Base-by-base conservation (phyloP, 2,329 filamentous ascomycete species). In the Corinectria fuckeliana region DNA sequence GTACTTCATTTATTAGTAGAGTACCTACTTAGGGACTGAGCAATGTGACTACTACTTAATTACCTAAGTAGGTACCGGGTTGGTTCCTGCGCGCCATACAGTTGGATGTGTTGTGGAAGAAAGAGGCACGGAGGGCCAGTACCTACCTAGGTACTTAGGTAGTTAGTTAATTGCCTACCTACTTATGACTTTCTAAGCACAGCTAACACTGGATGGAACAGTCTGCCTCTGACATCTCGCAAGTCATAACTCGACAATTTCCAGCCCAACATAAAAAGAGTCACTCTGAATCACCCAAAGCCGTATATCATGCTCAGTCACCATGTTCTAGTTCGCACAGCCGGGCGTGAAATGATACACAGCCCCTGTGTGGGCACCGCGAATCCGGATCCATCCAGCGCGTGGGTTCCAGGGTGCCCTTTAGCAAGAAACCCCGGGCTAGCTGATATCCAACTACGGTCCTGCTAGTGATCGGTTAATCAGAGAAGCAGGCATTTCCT, bases 271-370 rank as follows among this genome's bases (percentile, higher is more conserved):
- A n/a, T n/a, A n/a, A n/a, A n/a, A n/a, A n/a, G n/a, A n/a, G n/a
- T n/a, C n/a, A n/a, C n/a, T n/a, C n/a, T n/a, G n/a, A n/a, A n/a
- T n/a, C n/a, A n/a, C n/a, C n/a, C n/a, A n/a, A n/a, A n/a, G n/a
- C n/a, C n/a, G n/a, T n/a, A n/a, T n/a, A n/a, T n/a, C n/a, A n/a
- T n/a, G n/a, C n/a, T n/a, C n/a, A 23, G 38, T 28, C 21, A 9
- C 20, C 18, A 45, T n/a, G n/a, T n/a, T n/a, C n/a, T 32, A 32
- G 21, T 52, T 58, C 41, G 55, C 55, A 57, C 48, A 48, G 55
- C 26, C 18, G 25, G 4, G 26, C 6, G 34, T 39, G 25, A 56
- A 28, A 50, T 58, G 55, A 49, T 58, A 34, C 34, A 42, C 48
- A 58, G 55, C 16, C 14, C 49, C 34, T 39, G 28, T 34, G 26